These are phyloP conservation scores for Phalaenopsis aphrodite DNA, from an alignment of 106 monocot species.

Conservation along the genomic window DNA sequence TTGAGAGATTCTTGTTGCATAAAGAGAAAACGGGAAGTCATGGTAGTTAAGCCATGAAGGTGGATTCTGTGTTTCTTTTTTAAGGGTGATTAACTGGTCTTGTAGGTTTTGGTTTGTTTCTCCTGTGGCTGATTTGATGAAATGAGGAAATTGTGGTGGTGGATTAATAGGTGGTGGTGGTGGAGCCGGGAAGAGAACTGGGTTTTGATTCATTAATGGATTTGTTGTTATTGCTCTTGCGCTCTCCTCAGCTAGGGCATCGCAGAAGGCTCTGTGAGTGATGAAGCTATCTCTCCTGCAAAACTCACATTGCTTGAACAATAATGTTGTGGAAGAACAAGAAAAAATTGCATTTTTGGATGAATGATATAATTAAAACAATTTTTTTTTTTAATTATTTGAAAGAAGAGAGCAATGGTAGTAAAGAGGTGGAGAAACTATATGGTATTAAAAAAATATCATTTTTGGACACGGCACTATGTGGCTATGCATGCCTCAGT, in stretches of 20 bases:
- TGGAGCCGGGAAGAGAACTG: slow-evolving; percentile 7
- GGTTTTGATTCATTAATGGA: neutral
- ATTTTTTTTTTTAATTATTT: too few species aligned
- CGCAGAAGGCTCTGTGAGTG: slow-evolving; percentile 80
- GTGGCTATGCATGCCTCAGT: too few species aligned
- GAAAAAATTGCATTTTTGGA: neutral
- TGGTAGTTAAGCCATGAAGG: slow-evolving; percentile 10
- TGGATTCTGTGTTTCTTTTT: slow-evolving; percentile 17
- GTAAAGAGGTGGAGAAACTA: too few species aligned
- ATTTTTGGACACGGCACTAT: too few species aligned
- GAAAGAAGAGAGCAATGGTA: too few species aligned
- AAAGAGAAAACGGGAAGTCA: slow-evolving; percentile 11
- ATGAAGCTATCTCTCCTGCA: slow-evolving; percentile 84
- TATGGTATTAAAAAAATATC: too few species aligned
- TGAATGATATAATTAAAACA: too few species aligned
- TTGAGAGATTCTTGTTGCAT: neutral
- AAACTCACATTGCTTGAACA: neutral
- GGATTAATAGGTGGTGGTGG: slow-evolving; percentile 4
- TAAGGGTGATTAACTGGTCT: slow-evolving; percentile 8
- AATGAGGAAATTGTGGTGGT: slow-evolving; percentile 7
- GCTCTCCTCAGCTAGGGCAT: slow-evolving; percentile 66
- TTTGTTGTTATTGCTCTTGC: slow-evolving; percentile 12
- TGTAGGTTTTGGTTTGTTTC: neutral
- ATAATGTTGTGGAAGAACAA: neutral
- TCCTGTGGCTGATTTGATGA: neutral